Percentiles rank a stretch among this genome's conserved stretches.
Evolutionary conservation across 176 grass and related monocot genomes (phyloP).

Genomic region (Triticum monococcum): DNA sequence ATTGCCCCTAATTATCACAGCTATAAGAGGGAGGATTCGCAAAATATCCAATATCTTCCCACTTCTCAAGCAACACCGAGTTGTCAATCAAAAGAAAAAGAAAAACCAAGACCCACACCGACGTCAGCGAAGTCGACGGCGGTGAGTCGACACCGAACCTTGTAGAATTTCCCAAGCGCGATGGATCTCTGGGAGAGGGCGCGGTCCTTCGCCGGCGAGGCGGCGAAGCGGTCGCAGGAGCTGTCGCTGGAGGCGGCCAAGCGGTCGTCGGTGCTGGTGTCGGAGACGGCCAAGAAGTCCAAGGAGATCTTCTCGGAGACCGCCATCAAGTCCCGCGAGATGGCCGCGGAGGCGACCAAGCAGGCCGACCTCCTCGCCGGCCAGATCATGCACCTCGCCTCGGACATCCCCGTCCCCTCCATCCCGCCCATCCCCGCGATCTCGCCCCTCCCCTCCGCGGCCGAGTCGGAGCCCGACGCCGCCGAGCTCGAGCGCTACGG

Average conservation of each 20-base stretch:
- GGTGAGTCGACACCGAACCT: slow-evolving; percentile 4
- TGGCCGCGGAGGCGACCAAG: slow-evolving; percentile 93
- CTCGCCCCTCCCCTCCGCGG: slow-evolving; percentile 33
- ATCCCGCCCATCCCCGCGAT: slow-evolving; percentile 63
- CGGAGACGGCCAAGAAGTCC: slow-evolving; percentile 82
- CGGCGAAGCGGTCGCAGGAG: slow-evolving; percentile 90
- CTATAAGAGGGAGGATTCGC: neutral
- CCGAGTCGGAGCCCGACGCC: slow-evolving; percentile 30
- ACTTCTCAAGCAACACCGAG: neutral
- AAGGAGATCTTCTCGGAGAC: slow-evolving; percentile 89
- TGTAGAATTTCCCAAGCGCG: slow-evolving; percentile 9
- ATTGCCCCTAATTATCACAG: no score
- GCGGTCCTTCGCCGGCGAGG: slow-evolving; percentile 83
- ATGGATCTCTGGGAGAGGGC: slow-evolving; percentile 98
- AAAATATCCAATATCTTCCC: neutral
- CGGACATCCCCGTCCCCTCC: slow-evolving; percentile 67
- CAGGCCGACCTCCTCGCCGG: slow-evolving; percentile 87
- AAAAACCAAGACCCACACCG: neutral
- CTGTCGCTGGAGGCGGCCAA: slow-evolving; percentile 83
- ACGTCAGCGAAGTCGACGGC: slow-evolving; percentile 33
- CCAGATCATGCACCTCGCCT: slow-evolving; percentile 90
- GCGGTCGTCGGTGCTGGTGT: slow-evolving; percentile 70
- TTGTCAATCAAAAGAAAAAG: neutral
- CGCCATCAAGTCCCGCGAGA: slow-evolving; percentile 76
- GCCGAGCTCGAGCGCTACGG: slow-evolving; percentile 66